Evolutionary conservation across 2,329 filamentous ascomycete species (phyloP), one percentile per base, ranked within the genome.

Genomic region (Ophiostoma ulmi): DNA sequence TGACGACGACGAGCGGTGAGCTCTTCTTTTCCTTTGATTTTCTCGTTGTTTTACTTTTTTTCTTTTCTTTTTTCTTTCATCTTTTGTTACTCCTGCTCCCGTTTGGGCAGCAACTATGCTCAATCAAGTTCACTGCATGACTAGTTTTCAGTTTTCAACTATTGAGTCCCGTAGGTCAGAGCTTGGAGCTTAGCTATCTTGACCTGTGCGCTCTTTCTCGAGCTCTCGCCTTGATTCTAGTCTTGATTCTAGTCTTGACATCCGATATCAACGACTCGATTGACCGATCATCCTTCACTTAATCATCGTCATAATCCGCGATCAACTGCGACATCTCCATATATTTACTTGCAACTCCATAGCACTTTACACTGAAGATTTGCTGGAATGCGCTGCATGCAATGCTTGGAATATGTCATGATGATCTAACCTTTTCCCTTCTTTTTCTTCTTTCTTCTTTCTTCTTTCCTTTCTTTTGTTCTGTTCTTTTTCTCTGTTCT

Each of bases 1-100:
- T 63, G 58, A 63, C 58, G 58, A 63, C 58, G 58, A 63, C 58
- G 58, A 63, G 58, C 58, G 58, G 58, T 63, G 58, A 63, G 58
- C 38, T 44, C 5, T 67, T 11, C 31, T 67, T 44, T 14, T 44
- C 5, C n/a, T 26, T 10, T 61, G 13, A 17, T 7, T 35, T 35
- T 5, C 13, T 17, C 14, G 35, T 11, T 7, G 14, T 63, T 35
- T 13, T 61, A 5, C 26, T 55, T 5, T 14, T 22, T 11, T 44
- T 11, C 8, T 55, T 55, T 22, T 8, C 13, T 55, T 61, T 61
- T 14, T 13, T 58, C 55, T 58, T 31, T 31, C 55, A 5, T 22
- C n/a, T 52, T 22, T 10, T 22, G 6, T 55, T 48, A 17, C 39
- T 41, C 39, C 14, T 48, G 38, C 14, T 44, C 14, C 14, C 14